A percentile compares a stretch with the other conserved stretches of the same genome.
These are phyloP conservation scores for Coleophoma eucalyptorum DNA, from an alignment of 2,329 filamentous ascomycete genomes.

Conservation along the genomic window DNA sequence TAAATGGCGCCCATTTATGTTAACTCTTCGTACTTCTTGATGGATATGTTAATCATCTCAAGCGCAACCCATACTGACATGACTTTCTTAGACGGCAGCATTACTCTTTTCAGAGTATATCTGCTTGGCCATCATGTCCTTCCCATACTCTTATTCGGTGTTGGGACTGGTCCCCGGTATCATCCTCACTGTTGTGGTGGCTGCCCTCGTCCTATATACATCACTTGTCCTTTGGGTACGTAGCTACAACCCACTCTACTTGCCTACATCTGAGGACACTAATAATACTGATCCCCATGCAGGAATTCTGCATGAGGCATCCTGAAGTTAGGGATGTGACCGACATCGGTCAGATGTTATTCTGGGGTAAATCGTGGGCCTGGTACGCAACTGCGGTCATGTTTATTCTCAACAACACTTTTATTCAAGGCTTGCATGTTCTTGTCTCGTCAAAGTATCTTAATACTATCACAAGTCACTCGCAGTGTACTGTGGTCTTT, in stretches of 20 bases:
- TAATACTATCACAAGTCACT: slow-evolving; percentile 77
- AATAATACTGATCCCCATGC: slow-evolving; percentile 27
- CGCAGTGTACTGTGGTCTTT: slow-evolving; percentile 77
- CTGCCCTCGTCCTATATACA: slow-evolving; percentile 79
- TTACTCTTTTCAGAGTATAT: slow-evolving; percentile 95
- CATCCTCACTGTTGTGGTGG: slow-evolving; percentile 77
- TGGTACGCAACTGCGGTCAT: slow-evolving; percentile 72
- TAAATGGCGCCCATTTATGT: slow-evolving; percentile 3
- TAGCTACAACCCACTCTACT: neutral
- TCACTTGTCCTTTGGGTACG: slow-evolving; percentile 60
- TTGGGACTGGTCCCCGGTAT: slow-evolving; percentile 83
- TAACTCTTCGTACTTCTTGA: neutral
- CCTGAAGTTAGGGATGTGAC: slow-evolving; percentile 91
- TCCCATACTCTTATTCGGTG: slow-evolving; percentile 87
- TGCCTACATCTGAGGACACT: too few species aligned
- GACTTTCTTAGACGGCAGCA: slow-evolving; percentile 63
- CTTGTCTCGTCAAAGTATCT: slow-evolving; percentile 82
- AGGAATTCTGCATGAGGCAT: slow-evolving; percentile 88
- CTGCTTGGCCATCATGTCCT: slow-evolving; percentile 89
- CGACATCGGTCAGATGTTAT: slow-evolving; percentile 93
- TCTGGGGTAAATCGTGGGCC: slow-evolving; percentile 76
- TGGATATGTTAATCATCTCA: neutral
- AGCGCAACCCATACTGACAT: slow-evolving; percentile 7
- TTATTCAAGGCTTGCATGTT: slow-evolving; percentile 79
- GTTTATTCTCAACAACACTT: slow-evolving; percentile 93